Percentiles rank a stretch among this genome's conserved stretches.
These are phyloP conservation scores for Atkinsonella hypoxylon DNA, from an alignment of 2,329 filamentous ascomycete species.

Conservation along the genomic window DNA sequence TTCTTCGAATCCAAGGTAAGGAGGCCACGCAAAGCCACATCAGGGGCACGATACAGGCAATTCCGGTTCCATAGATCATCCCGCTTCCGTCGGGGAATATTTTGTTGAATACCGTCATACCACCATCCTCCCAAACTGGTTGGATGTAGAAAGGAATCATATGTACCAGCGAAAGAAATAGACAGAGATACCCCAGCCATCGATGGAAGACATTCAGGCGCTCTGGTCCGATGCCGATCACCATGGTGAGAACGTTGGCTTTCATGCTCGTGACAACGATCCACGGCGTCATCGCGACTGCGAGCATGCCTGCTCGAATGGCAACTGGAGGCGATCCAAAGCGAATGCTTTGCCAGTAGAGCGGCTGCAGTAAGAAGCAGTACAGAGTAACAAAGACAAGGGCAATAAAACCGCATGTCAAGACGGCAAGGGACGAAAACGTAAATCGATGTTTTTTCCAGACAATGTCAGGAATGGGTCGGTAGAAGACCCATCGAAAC, in stretches of 20 bases:
- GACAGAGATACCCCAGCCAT: conserved; percentile 79
- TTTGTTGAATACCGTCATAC: conserved; percentile 55
- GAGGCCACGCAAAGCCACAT: conserved; percentile 78
- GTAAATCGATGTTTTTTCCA: conserved; percentile 58
- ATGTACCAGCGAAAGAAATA: conserved; percentile 74
- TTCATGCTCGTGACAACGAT: conserved; percentile 85
- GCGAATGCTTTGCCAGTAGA: conserved; percentile 79
- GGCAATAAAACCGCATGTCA: conserved; percentile 55
- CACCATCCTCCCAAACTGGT: conserved; percentile 71
- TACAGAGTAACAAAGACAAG: conserved; percentile 66
- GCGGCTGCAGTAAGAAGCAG: conserved; percentile 74
- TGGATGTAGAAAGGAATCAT: conserved; percentile 83
- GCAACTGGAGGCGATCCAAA: conserved; percentile 83
- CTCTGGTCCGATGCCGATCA: conserved; percentile 88
- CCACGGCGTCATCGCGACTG: conserved; percentile 86
- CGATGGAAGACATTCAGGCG: conserved; percentile 85
- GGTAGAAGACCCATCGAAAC: conserved; percentile 80
- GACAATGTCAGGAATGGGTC: conserved; percentile 64
- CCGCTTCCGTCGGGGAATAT: conserved; percentile 55
- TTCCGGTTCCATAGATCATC: conserved; percentile 74
- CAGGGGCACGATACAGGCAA: conserved; percentile 70
- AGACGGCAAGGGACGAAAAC: conserved; percentile 68
- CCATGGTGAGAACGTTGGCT: conserved; percentile 68
- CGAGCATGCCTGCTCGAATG: conserved; percentile 80
- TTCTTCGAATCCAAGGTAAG: conserved; percentile 61